phyloP scores from a whole-genome alignment of 805 yeast species.

The Candida andamanensis region DNA sequence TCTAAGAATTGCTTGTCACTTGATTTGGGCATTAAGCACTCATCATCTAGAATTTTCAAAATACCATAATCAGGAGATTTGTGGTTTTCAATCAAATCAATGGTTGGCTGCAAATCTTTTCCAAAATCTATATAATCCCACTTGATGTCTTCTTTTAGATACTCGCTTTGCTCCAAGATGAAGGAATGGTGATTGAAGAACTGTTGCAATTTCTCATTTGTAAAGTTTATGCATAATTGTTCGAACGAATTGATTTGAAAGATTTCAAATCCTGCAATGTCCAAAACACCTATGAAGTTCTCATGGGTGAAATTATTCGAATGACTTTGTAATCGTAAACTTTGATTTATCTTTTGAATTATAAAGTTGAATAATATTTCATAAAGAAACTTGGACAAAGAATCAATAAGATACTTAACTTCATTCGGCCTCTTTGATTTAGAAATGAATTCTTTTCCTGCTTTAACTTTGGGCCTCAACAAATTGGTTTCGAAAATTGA shows the following conservation, averaged over 20 bases:
- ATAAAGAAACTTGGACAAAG: conserved; percentile 80
- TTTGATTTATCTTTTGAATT: conserved; percentile 69
- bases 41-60: conserved; percentile 85
- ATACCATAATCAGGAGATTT: conserved; percentile 63
- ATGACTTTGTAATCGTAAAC: conserved; percentile 37
- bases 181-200: conserved; percentile 60
- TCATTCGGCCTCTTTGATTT: conserved; percentile 77
- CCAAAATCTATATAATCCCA: conserved; percentile 90
- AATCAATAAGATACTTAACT: conserved; percentile 77
- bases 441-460: conserved; percentile 81
- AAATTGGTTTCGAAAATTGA: conserved; percentile 52
- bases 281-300: conserved; percentile 52
- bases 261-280: conserved; percentile 60
- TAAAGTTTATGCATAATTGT: conserved; percentile 56
- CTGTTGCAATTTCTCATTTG: conserved; percentile 57
- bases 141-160: conserved; percentile 52
- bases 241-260: conserved; percentile 55
- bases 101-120: conserved; percentile 88
- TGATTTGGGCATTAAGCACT: conserved; percentile 90
- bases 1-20: conserved; percentile 79
- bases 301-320: conserved; percentile 22
- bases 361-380: conserved; percentile 77
- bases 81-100: conserved; percentile 77
- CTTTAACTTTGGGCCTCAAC: conserved; percentile 77
- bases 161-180: conserved; percentile 57